phyloP scores from a whole-genome alignment of 2,329 filamentous ascomycete genomes.

The Neonectria sp. region DNA sequence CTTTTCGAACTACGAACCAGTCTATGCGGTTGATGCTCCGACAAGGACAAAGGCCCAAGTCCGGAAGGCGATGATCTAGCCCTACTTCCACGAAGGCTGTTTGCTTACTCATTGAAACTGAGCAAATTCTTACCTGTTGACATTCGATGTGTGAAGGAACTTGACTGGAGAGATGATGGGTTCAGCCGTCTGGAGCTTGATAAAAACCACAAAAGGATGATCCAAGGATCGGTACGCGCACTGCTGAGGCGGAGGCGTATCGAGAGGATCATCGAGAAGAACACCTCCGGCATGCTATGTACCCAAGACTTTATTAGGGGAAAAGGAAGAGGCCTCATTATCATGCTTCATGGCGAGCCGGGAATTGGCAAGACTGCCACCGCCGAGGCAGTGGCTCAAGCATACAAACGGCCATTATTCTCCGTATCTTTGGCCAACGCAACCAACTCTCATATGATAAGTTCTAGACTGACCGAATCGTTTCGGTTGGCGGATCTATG shows the following conservation, averaged over 20 bases:
- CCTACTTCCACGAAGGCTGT: not conserved
- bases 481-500: conserved; percentile 8
- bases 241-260: not conserved
- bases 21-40: too few relatives aligned
- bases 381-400: conserved; percentile 10
- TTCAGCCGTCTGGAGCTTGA: conserved; percentile 1
- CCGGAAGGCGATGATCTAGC: not conserved
- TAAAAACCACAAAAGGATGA: not conserved
- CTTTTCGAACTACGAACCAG: too few relatives aligned
- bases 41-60: not conserved
- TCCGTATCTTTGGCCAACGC: not conserved
- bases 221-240: conserved; percentile 10
- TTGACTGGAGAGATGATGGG: conserved; percentile 5
- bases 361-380: conserved; percentile 18
- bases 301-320: conserved; percentile 22
- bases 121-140: not conserved
- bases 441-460: too few relatives aligned
- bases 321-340: conserved; percentile 17
- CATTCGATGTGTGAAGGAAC: conserved; percentile 3
- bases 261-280: conserved; percentile 10
- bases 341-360: conserved; percentile 18
- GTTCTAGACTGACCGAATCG: not conserved
- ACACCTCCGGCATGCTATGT: not conserved
- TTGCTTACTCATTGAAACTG: not conserved
- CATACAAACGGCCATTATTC: conserved; percentile 1